Evolutionary conservation across 768 basidiomycete species (phyloP).

Genomic region (Thelephora aurantiotincta): DNA sequence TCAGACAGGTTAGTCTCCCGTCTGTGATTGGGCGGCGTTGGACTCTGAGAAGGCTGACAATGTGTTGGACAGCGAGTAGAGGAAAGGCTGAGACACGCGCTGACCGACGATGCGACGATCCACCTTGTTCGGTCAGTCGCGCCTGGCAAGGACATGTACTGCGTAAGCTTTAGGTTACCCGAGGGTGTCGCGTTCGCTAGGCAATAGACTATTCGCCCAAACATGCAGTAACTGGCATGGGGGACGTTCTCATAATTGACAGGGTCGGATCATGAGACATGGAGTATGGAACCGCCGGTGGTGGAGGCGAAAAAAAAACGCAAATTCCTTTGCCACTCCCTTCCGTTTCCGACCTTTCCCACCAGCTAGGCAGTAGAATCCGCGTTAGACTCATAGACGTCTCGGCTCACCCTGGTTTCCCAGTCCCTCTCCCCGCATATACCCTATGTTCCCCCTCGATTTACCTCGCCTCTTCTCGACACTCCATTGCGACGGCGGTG

Average conservation of each 20-base stretch:
- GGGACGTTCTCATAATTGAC: not conserved
- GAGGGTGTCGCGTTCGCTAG: conserved; percentile 22
- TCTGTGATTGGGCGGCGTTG: not conserved
- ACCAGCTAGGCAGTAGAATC: conserved; percentile 9
- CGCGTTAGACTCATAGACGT: conserved; percentile 10
- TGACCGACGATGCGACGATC: conserved; percentile 37
- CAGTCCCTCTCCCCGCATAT: not conserved
- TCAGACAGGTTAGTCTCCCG: conserved; percentile 48
- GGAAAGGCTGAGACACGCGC: conserved; percentile 38
- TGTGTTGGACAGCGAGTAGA: conserved; percentile 48
- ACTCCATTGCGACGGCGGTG: conserved; percentile 36
- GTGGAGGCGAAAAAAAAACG: too few relatives aligned
- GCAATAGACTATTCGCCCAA: not conserved
- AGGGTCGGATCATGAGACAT: not conserved
- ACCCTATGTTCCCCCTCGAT: conserved; percentile 15
- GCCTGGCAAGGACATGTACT: conserved; percentile 96
- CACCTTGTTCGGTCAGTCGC: conserved; percentile 87
- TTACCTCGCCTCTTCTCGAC: conserved; percentile 31
- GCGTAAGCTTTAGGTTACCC: conserved; percentile 76
- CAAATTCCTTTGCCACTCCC: not conserved
- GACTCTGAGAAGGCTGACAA: conserved; percentile 6
- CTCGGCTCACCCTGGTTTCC: not conserved
- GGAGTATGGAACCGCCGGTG: too few relatives aligned
- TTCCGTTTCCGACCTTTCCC: conserved; percentile 10
- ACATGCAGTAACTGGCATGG: conserved; percentile 1